Evolutionary conservation across 2,329 filamentous ascomycete species (phyloP).

Genomic region (Basipetospora chlamydospora): DNA sequence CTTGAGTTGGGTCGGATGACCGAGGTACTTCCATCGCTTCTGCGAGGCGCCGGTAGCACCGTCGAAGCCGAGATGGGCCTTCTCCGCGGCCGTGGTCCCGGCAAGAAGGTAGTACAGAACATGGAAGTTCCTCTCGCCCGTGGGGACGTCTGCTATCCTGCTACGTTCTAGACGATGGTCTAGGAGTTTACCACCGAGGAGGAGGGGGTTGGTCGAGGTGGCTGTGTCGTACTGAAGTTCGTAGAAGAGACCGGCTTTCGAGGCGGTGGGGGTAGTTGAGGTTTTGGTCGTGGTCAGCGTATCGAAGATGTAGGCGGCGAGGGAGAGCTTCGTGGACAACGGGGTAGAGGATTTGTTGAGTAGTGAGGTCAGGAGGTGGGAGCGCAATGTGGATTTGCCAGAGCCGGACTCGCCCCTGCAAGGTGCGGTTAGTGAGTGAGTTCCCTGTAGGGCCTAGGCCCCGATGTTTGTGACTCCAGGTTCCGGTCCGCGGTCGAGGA

Average conservation of each 20-base stretch:
- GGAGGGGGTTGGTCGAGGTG: conserved; percentile 65
- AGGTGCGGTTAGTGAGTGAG: conserved; percentile 1
- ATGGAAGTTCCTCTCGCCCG: conserved; percentile 93
- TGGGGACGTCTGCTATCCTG: conserved; percentile 80
- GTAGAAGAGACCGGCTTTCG: conserved; percentile 88
- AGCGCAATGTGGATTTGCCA: conserved; percentile 88
- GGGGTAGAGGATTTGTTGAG: conserved; percentile 86
- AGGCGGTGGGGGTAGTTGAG: conserved; percentile 85
- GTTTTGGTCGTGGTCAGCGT: conserved; percentile 95
- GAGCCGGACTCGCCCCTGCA: conserved; percentile 83
- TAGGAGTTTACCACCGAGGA: conserved; percentile 87
- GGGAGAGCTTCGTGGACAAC: conserved; percentile 80
- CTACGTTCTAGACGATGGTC: conserved; percentile 89
- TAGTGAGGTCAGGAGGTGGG: conserved; percentile 73
- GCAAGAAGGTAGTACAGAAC: conserved; percentile 89
- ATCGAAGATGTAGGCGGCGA: conserved; percentile 91
- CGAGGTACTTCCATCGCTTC: conserved; percentile 90
- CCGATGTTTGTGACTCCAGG: neutral
- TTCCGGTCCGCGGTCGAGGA: neutral
- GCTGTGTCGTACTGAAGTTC: conserved; percentile 94
- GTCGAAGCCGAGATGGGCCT: conserved; percentile 61
- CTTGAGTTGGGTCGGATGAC: conserved; percentile 91
- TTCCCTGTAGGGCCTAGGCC: neutral
- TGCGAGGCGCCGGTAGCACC: conserved; percentile 32
- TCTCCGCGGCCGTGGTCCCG: conserved; percentile 82